Evolutionary conservation across 2,329 filamentous ascomycete genomes (phyloP).

Genomic region (Claviceps purpurea): DNA sequence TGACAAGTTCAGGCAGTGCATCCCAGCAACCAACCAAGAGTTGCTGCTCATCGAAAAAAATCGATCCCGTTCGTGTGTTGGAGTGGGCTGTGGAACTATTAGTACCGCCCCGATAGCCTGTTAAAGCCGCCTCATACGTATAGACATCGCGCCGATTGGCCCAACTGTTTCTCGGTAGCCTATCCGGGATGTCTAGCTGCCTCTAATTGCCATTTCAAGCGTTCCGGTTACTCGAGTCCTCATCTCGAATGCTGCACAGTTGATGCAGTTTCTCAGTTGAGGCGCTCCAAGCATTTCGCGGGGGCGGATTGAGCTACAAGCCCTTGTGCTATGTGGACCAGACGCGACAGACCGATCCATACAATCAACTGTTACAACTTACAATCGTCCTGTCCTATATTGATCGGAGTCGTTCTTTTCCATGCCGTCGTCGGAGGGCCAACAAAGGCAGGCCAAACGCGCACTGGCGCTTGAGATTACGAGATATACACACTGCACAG

Average conservation of each 20-base stretch:
- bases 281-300: conserved; percentile 1
- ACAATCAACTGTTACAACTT: background rate
- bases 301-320: background rate
- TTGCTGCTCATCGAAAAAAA: background rate
- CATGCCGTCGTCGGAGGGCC: background rate
- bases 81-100: background rate
- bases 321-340: background rate
- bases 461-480: background rate
- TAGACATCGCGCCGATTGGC: conserved; percentile 1
- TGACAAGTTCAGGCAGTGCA: background rate
- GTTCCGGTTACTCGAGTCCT: conserved; percentile 2
- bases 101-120: background rate
- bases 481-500: background rate
- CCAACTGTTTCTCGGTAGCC: conserved; percentile 5
- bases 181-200: conserved; percentile 1
- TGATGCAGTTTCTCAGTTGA: conserved; percentile 4
- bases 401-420: background rate
- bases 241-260: conserved; percentile 3
- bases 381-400: too few relatives aligned
- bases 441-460: background rate
- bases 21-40: background rate
- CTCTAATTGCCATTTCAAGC: conserved; percentile 2
- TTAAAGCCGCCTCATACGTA: background rate
- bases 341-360: background rate
- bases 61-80: background rate